Base-by-base conservation (phyloP, 2,329 filamentous ascomycete species). In the Aspergillus quadricinctus region DNA sequence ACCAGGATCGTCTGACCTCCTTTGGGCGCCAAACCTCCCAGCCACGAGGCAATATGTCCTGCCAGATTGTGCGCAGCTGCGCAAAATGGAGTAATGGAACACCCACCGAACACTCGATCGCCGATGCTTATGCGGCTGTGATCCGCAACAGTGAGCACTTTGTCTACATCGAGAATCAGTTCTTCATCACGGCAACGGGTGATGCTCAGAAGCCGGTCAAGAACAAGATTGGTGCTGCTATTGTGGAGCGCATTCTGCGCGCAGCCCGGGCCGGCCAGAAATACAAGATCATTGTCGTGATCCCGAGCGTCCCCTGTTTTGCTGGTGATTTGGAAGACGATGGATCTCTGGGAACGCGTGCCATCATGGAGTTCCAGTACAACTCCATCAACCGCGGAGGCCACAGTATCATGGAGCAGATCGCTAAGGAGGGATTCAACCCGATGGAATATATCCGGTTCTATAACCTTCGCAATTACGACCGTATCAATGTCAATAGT, bases 351-450 rank as follows among this genome's bases (percentile, higher is more conserved):
- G 93, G 93, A 10, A 97, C 93, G 0, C 79, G 91, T 49, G 93
- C 92, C 10, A 99, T 97, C 67, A 97, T 99, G 91, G 92, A 97
- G 71, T 97, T 96, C 71, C 94, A 97, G 72, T 99, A 94, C 80
- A 96, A 95, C 75, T 96, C 91, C 0, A 96, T 99, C 65, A 92
- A 89, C 70, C 87, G 94, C 45, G 94, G 94, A 14, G 88, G 94
- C 59, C 82, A 97, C 71, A 96, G 91, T 23, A 97, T 99, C 54
- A 95, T 89, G 69, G 91, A 86, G 53, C 83, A 88, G 67, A 85
- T 97, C 56, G 81, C 82, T 57, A 85, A 84, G 21, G 81, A 89
- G 63, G 92, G 90, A 1, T 85, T 92, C 6, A 88, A 97, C 65
- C 92, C 92, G 0, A 83, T 74, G 69, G 75, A 97, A 53, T 85